Base-by-base conservation (phyloP, 208 protist species). In the Crithidia mellificae region DNA sequence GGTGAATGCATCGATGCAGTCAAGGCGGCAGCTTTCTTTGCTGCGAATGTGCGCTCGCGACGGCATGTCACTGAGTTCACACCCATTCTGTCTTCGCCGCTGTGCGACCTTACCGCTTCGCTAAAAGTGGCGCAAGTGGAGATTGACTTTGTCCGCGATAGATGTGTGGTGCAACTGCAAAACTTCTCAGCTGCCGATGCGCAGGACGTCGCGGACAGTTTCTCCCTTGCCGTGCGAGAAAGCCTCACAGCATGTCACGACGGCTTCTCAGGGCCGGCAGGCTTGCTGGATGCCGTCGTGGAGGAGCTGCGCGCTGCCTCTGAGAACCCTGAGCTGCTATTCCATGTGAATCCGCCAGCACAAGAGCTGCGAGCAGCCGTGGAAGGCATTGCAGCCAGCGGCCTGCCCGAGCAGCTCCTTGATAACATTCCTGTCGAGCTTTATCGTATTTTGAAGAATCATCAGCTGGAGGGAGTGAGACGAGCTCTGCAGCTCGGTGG, bases 401-500 rank as follows among this genome's bases (percentile, higher is more conserved):
- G 36, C 2, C 1, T 70, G 19, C 36, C 62, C 6, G 55, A 41
- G 17, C 14, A 9, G 24, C 14, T 32, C 5, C 20, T 76, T 7
- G 49, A 76, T 22, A 57, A 54, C 34, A 56, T 84, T n/a, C 68
- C 78, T 15, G 55, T 39, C 12, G 38, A 57, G 12, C 68, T 85
- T 25, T 38, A 54, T 14, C 27, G 15, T 1, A 46, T 24, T 25
- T 63, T 95, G 14, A 77, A 77, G 41, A 62, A 68, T 49, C 90
- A 95, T 68, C 90, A 95, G 64, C 30, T 85, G 19, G 74, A 81
- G n/a, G 85, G 81, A 2, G 78, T 95, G 56, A 63, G 59, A 49
- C 77, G 58, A 30, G 82, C 80, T 5, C 68, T 95, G 25, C 47
- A 59, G 20, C 80, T 87, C 25, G 61, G 68, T 36, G 86, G 86